Base-by-base conservation (phyloP, 805 yeast genomes). In the Debaryomyces maramus region DNA sequence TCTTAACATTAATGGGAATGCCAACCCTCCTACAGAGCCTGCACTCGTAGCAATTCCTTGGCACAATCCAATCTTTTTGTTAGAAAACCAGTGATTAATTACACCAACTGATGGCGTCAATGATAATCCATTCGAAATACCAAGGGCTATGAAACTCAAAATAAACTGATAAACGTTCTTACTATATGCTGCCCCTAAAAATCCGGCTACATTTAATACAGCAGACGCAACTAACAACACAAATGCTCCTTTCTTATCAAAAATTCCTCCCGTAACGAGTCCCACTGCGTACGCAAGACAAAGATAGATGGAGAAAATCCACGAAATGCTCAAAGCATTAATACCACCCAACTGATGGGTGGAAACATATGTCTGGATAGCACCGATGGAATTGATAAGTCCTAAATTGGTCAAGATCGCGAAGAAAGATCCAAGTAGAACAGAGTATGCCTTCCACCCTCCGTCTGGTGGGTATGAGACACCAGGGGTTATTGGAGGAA, bases 21-120 rank as follows among this genome's bases (percentile, higher is more conserved):
- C 52, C 8, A 81, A 67, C 3, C 88, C 89, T 1, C 88, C 88
- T 5, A 80, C 58, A 3, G 85, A 77, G 1, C 86, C 86, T 2
- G 88, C 88, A 60, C 79, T 60, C 40, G 83, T 77, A 3, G 83
- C 82, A 3, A 81, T 47, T 0, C 88, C 86, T 24, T 80, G 64
- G 5, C 81, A 42, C 30, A 46, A 34, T 20, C 59, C 51, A 37
- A 83, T 43, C 71, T 65, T 50, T 49, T 70, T 80, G 23, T 59
- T 58, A 24, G 69, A 63, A 53, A 83, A 84, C 82, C 86, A 84
- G 46, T 83, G 88, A 16, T 81, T 77, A 0, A 82, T 71, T 11
- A 77, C 79, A 9, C 85, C 76, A 1, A 83, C 66, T 15, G 80
- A 51, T 0, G 88, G 88, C 7, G 83, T 72, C 59, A 80, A 72